These are phyloP conservation scores for Warburgia ugandensis DNA, from an alignment of 164 flowering plant species.

Conservation along the genomic window DNA sequence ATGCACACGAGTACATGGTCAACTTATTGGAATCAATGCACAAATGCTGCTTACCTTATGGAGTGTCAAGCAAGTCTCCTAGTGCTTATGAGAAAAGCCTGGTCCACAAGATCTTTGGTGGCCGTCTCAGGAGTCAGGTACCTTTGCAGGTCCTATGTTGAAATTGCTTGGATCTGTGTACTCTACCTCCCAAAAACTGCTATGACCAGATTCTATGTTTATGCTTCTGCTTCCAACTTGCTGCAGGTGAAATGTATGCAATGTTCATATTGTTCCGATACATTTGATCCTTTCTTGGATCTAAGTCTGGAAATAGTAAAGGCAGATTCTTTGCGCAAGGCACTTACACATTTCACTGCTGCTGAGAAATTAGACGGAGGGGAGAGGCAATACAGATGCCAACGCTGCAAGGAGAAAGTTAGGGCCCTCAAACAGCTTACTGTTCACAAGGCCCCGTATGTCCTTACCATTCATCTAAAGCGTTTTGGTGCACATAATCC, in stretches of 20 bases:
- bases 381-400: conserved; percentile 76
- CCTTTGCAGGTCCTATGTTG: too few species aligned
- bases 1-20: conserved; percentile 99
- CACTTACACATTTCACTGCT: conserved; percentile 72
- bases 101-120: conserved; percentile 97
- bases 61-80: conserved; percentile 83
- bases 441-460: conserved; percentile 82
- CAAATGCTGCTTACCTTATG: conserved; percentile 90
- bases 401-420: conserved; percentile 87
- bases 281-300: conserved; percentile 89
- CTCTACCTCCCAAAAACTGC: background rate
- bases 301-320: conserved; percentile 82
- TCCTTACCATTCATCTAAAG: conserved; percentile 84
- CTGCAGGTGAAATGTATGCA: conserved; percentile 87
- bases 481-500: conserved; percentile 64
- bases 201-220: background rate
- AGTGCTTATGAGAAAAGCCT: conserved; percentile 91
- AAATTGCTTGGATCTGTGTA: background rate
- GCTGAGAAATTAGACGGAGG: conserved; percentile 87
- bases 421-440: conserved; percentile 88
- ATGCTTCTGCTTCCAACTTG: background rate
- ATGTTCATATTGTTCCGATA: conserved; percentile 74
- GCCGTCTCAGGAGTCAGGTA: conserved; percentile 93
- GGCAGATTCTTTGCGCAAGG: conserved; percentile 74
- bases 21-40: conserved; percentile 95